Percentiles rank a stretch among this genome's conserved stretches.
These are phyloP conservation scores for Lipomyces mesembrius DNA, from an alignment of 805 yeast genomes.

Conservation along the genomic window DNA sequence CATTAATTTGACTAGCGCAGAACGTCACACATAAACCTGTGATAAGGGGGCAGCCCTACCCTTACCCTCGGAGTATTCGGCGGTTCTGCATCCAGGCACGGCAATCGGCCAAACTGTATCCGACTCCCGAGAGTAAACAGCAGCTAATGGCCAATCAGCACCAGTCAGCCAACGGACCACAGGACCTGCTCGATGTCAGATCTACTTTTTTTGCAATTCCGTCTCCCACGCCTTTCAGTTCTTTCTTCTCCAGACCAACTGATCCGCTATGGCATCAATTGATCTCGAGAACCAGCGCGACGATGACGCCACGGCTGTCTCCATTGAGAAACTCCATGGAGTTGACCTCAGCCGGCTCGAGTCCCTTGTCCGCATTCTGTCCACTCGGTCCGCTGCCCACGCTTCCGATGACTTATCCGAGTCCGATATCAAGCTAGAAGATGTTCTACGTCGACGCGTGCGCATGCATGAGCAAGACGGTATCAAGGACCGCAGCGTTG, in stretches of 20 bases:
- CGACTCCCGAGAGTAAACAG: too few species aligned
- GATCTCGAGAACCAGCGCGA: slow-evolving; percentile 25
- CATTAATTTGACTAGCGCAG: too few species aligned
- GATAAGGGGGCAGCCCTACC: too few species aligned
- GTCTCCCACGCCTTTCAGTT: not conserved
- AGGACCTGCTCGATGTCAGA: too few species aligned
- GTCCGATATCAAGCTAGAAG: slow-evolving; percentile 45
- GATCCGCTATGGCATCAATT: not conserved
- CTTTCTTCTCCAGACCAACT: not conserved
- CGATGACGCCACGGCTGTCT: slow-evolving; percentile 16
- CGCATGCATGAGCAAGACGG: slow-evolving; percentile 42
- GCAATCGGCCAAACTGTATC: too few species aligned
- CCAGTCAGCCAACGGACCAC: too few species aligned
- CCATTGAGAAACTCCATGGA: slow-evolving; percentile 11
- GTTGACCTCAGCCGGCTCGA: slow-evolving; percentile 15
- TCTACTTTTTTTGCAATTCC: too few species aligned
- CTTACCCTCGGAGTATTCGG: too few species aligned
- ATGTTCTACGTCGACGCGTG: slow-evolving; percentile 41
- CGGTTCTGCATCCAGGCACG: too few species aligned
- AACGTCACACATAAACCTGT: too few species aligned
- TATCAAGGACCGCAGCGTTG: slow-evolving; percentile 46
- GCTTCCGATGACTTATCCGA: slow-evolving; percentile 39
- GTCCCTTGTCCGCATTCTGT: slow-evolving; percentile 39
- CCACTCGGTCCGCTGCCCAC: slow-evolving; percentile 39
- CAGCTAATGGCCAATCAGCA: too few species aligned